Conservation (phyloP, 768 basidiomycete species). For the Kwoniella dendrophila region DNA sequence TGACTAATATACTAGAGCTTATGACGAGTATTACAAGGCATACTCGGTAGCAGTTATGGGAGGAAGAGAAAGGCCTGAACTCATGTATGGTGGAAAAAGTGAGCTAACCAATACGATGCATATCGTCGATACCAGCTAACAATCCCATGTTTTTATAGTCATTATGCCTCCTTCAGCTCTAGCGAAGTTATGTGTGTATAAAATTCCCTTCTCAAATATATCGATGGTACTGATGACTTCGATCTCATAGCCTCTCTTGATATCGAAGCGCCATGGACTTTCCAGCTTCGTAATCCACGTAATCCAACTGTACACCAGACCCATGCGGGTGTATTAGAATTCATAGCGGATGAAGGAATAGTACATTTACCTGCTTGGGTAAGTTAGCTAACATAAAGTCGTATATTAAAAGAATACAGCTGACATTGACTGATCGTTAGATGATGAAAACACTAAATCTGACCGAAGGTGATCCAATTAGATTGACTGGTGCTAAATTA, state of each 20-base stretch:
- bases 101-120: slow-evolving; percentile 37
- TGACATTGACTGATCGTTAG: slow-evolving; percentile 46
- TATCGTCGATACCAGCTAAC: slow-evolving; percentile 9
- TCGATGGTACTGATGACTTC: background rate
- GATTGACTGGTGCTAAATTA: slow-evolving; percentile 82
- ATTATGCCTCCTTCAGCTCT: slow-evolving; percentile 97
- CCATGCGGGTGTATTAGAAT: slow-evolving; percentile 96
- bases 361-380: slow-evolving; percentile 95
- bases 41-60: slow-evolving; percentile 94
- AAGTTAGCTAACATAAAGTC: slow-evolving; percentile 32
- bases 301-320: slow-evolving; percentile 77
- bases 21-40: slow-evolving; percentile 90
- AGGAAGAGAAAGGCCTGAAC: slow-evolving; percentile 79
- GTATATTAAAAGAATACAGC: background rate
- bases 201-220: no score
- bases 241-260: slow-evolving; percentile 67
- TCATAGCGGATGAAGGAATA: slow-evolving; percentile 94
- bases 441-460: slow-evolving; percentile 97
- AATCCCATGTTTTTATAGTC: slow-evolving; percentile 61
- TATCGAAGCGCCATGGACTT: slow-evolving; percentile 91
- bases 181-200: slow-evolving; percentile 69
- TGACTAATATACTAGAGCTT: slow-evolving; percentile 60
- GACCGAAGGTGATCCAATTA: slow-evolving; percentile 91
- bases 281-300: slow-evolving; percentile 87
- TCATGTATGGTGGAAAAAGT: slow-evolving; percentile 98